phyloP scores from a whole-genome alignment of 768 basidiomycete genomes.

The Suillus placidus region DNA sequence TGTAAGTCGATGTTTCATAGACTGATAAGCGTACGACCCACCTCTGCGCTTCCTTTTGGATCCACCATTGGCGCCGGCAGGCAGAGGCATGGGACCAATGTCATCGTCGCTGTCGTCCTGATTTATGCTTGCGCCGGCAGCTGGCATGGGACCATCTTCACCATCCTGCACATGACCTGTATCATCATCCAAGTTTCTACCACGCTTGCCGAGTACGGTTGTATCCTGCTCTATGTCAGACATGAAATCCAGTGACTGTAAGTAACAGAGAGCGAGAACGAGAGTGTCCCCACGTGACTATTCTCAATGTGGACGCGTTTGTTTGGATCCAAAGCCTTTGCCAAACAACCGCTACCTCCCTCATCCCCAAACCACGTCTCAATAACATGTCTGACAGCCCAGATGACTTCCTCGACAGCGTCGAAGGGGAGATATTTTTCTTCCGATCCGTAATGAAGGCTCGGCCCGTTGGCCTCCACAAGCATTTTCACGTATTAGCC shows the following conservation, averaged over 20 bases:
- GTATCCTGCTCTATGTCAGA: conserved; percentile 51
- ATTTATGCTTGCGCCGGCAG: conserved; percentile 24
- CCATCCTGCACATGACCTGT: conserved; percentile 4
- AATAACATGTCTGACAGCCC: conserved; percentile 22
- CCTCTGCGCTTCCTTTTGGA: conserved; percentile 86
- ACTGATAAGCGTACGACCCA: conserved; percentile 34
- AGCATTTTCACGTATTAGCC: conserved; percentile 78
- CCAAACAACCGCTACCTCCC: conserved; percentile 24
- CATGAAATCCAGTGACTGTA: conserved; percentile 30
- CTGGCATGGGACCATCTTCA: conserved; percentile 27
- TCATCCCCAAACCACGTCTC: neutral
- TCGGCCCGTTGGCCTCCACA: conserved; percentile 81
- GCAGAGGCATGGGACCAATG: conserved; percentile 87
- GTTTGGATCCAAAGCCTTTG: conserved; percentile 20
- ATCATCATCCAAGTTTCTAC: conserved; percentile 40
- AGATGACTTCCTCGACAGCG: conserved; percentile 60
- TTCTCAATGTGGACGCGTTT: conserved; percentile 3
- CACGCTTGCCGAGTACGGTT: conserved; percentile 67
- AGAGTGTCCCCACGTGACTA: neutral
- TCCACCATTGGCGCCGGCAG: conserved; percentile 37
- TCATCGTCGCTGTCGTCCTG: conserved; percentile 69
- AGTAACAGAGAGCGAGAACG: neutral
- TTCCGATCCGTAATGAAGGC: conserved; percentile 82
- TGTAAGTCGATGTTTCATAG: conserved; percentile 10
- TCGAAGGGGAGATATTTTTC: conserved; percentile 84